Conservation (phyloP, 2,329 filamentous ascomycete species). For the Trichoderma guizhouense region DNA sequence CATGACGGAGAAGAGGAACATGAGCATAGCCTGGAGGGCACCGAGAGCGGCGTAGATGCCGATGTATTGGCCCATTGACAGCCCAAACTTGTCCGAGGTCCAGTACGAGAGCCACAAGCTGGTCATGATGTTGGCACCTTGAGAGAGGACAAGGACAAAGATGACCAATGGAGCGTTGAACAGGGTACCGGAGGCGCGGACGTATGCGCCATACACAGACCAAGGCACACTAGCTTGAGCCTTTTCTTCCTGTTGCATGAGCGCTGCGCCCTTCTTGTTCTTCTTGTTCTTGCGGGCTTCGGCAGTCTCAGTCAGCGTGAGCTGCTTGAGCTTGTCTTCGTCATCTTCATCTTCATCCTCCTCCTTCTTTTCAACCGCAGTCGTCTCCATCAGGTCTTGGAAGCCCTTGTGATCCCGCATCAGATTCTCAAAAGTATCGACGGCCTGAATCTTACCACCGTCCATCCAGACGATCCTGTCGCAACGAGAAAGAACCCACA, state of each 20-base stretch:
- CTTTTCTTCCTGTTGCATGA: slow-evolving; percentile 72
- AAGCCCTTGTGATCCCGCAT: slow-evolving; percentile 78
- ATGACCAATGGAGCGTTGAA: slow-evolving; percentile 64
- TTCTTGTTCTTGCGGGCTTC: slow-evolving; percentile 49
- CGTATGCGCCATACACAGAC: slow-evolving; percentile 75
- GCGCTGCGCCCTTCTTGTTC: slow-evolving; percentile 55
- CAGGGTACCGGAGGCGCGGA: slow-evolving; percentile 69
- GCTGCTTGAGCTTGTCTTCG: slow-evolving; percentile 39
- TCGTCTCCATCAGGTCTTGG: slow-evolving; percentile 79
- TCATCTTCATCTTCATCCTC: slow-evolving; percentile 48
- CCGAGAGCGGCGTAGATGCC: slow-evolving; percentile 70
- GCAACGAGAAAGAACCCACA: slow-evolving; percentile 86
- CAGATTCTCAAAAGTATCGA: slow-evolving; percentile 86
- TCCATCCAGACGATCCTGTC: slow-evolving; percentile 95
- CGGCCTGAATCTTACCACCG: slow-evolving; percentile 73
- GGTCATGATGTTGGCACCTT: slow-evolving; percentile 82
- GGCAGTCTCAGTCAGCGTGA: slow-evolving; percentile 39
- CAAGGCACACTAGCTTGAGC: slow-evolving; percentile 75
- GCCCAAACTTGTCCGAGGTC: slow-evolving; percentile 74
- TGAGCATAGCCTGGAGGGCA: slow-evolving; percentile 64
- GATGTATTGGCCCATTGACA: slow-evolving; percentile 68
- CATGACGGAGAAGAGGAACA: slow-evolving; percentile 76
- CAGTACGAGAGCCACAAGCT: slow-evolving; percentile 93
- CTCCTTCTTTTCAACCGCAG: slow-evolving; percentile 64
- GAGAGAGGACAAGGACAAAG: slow-evolving; percentile 64